These are phyloP conservation scores for Sclerotinia spermophila DNA, from an alignment of 2,329 filamentous ascomycete genomes.

Conservation along the genomic window DNA sequence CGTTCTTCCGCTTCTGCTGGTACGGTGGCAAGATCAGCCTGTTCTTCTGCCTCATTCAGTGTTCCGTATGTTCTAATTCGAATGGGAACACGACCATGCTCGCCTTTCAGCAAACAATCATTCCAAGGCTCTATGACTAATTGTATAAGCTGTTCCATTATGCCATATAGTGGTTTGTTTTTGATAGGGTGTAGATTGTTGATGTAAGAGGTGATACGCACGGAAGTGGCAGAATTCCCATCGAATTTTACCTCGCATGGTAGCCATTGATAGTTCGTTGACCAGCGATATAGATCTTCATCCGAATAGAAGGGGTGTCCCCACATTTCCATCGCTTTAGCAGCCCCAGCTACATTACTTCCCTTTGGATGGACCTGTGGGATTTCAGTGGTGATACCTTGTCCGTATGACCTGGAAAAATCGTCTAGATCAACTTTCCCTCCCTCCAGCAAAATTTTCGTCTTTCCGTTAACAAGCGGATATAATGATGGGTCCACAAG, in stretches of 20 bases:
- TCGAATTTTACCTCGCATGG: not conserved
- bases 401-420: not conserved
- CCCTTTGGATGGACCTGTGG: not conserved
- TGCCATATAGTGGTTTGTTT: not conserved
- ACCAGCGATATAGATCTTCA: not conserved
- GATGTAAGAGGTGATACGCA: not conserved
- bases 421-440: not conserved
- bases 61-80: not conserved
- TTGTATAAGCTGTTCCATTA: not conserved
- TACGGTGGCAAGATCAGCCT: too few relatives aligned
- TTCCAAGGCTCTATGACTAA: not conserved
- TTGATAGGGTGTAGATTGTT: not conserved
- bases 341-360: not conserved
- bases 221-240: not conserved
- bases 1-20: not conserved
- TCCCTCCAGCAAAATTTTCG: not conserved
- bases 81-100: not conserved
- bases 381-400: not conserved
- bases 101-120: not conserved
- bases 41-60: too few relatives aligned
- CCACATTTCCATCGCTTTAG: accelerated
- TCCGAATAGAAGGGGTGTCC: not conserved
- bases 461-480: not conserved
- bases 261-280: not conserved
- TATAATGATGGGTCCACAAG: not conserved